Evolutionary conservation across 1,139 yeast genomes (phyloP), one percentile per base, ranked within the genome.

Genomic region (Pichiaceae sp.): DNA sequence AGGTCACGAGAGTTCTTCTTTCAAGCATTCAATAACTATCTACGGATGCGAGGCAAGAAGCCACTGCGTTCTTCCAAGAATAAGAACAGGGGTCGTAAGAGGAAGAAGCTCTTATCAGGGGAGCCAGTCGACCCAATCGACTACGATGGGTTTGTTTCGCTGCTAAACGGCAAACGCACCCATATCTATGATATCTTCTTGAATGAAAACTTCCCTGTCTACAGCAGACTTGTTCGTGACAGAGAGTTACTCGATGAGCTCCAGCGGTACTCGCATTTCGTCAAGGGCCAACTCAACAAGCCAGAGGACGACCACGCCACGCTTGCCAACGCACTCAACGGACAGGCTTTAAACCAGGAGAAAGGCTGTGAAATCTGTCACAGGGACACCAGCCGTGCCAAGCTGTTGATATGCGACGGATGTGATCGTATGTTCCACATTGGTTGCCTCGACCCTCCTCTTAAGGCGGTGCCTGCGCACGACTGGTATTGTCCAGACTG

Each of bases 401-500:
- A 64, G 16, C 74, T 78, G 4, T 57, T 82, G 18, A 56, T 75
- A 6, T 84, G 95, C 54, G 86, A 79, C 45, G 80, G 81, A 29
- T 87, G 96, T 54, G 77, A 79, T 42, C 69, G 70, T 36, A 70
- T 74, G 1, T 85, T 63, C 56, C 96, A 87, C 54, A 64, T 66
- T 58, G 57, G 62, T 31, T 85, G 95, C 51, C 60, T 85, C 11
- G 60, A 63, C 1, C 75, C 81, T 1, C 75, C 76, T 1, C 49
- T 78, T 8, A 52, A 43, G 16, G 44, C 49, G 2, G 57, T 78
- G 1, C 87, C 87, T 0, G 53, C 62, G 15, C 73, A 75, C 3
- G 68, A 66, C 24, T 87, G 96, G 95, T 80, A 68, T 52, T 89
- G 97, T 56, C 81, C 79, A 34, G 72, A 72, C 42, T 89, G 97